Evolutionary conservation across 1,284 basidiomycete genomes (phyloP), one percentile per base, ranked within the genome.

Genomic region (Cryptococcus neoformans): DNA sequence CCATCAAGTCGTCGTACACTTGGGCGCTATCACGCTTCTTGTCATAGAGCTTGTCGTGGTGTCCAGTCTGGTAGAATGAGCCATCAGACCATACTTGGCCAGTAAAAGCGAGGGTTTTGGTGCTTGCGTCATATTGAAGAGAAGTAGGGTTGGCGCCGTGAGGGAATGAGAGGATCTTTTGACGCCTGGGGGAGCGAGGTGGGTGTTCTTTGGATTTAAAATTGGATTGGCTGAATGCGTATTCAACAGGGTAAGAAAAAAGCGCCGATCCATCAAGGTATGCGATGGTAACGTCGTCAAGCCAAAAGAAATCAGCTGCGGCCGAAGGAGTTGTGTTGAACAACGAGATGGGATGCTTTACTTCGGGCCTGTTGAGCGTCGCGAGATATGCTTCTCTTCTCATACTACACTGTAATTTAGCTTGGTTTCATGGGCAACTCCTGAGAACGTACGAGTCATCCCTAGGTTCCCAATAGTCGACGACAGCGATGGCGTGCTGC

Each of bases 1-100:
- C 86, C 69, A 84, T 90, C 1, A 83, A 82, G 49, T 82, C 79
- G 63, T 95, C 90, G 70, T 88, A 95, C 0, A 94, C 88, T 63
- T 83, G 80, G 1, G 88, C 91, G 1, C 83, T 82, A 61, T 85
- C 83, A 3, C 89, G 90, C 9, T 89, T 81, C 56, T 84, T 81
- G 57, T 86, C 85, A 79, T 85, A 90, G 49, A 78, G 81, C 63
- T 86, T 80, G 68, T 93, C 89, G 61, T 87, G 81, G 59, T 83
- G 80, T 58, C 80, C 83, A 11, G 87, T 85, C 6, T 83, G 81
- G 39, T 80, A 83, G 46, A 93, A 79, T 57, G 88, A 82, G 2
- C 85, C 86, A 62, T 92, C 88, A 21, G 41, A 41, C 71, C 89
- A 87, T 2, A 92, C 89, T 55, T 84, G 82, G 28, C 87, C 89